Evolutionary conservation across 345 rosid genomes (phyloP), one percentile per base, ranked within the genome.

Genomic region (Brassica juncea): DNA sequence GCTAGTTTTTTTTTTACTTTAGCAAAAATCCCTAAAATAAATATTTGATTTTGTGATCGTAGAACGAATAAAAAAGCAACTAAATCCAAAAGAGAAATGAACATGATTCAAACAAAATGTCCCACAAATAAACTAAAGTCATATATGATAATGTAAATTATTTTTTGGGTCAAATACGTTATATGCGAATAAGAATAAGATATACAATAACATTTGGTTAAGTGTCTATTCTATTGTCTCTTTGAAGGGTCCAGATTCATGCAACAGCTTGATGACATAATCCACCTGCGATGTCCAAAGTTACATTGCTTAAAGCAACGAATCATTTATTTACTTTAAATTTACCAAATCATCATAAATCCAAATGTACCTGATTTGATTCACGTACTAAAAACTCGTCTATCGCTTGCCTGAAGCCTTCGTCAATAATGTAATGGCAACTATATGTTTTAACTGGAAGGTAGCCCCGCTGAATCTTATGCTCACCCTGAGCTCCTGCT

Each of bases 401-500:
- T 76, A 94, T 85, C 61, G 91, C 92, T 83, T 87, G 88, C 85
- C 72, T 83, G 83, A 94, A 90, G 74, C 80, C 85, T 84, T 88
- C 87, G 59, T 94, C 90, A 2, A 75, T 31, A 12, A 94, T 89
- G 85, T 94, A 92, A 84, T 94, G 97, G 77, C 92, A 88, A 83
- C 99, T 94, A 72, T 90, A 92, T 31, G 99, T 94, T 73, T 82
- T 85, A 39, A 92, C 97, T 0, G 99, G 99, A 37, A 92, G 77
- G 84, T 91, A 94, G 47, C 99, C 99, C 0, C 99, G 90, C 72
- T 91, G 97, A 74, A 94, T 90, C 84, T 94, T 94, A 74, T 94
- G 99, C 82, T 94, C 99, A 8, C 99, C 99, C 74, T 94, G 99
- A 68, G 99, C 99, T 84, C 99, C 97, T 4, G 99, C 99, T 84